Percentiles rank a stretch among this genome's conserved stretches.
Conservation (phyloP, 1,284 basidiomycete genomes). For the Puccinia hordei region DNA sequence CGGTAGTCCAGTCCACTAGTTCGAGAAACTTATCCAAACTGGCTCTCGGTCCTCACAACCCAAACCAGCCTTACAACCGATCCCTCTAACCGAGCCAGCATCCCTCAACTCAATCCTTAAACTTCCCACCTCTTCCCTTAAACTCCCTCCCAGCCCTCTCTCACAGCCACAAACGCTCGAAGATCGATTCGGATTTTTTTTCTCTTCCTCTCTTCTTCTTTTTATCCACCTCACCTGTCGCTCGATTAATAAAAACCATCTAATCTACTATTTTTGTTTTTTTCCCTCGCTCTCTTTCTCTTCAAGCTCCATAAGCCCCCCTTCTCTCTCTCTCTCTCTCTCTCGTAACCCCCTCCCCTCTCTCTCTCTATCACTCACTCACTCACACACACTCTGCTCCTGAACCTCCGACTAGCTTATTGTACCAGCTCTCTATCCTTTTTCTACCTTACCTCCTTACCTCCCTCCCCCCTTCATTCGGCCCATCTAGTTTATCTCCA, state of each 20-base stretch:
- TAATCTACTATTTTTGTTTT: not conserved
- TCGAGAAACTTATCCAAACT: not conserved
- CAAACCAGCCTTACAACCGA: slow-evolving; percentile 12
- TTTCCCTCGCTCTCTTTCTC: no score
- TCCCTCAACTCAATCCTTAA: slow-evolving; percentile 27
- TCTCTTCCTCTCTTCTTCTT: not conserved
- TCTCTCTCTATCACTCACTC: no score
- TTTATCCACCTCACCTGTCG: not conserved
- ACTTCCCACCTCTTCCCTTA: not conserved
- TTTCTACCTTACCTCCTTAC: not conserved
- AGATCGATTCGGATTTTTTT: slow-evolving; percentile 11
- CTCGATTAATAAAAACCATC: no score
- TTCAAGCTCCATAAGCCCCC: no score
- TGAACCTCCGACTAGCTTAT: not conserved
- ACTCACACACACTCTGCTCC: not conserved
- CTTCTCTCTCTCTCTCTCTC: not conserved
- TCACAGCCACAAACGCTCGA: slow-evolving; percentile 10
- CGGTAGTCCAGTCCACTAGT: slow-evolving; percentile 22
- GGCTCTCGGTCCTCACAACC: slow-evolving; percentile 15
- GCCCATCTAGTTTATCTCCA: not conserved
- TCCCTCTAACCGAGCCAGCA: not conserved
- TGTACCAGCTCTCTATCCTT: not conserved
- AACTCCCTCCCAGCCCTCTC: not conserved
- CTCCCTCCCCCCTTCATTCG: not conserved
- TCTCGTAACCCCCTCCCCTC: not conserved